These are phyloP conservation scores for Colletotrichum siamense DNA, from an alignment of 2,329 filamentous ascomycete genomes.

Conservation along the genomic window DNA sequence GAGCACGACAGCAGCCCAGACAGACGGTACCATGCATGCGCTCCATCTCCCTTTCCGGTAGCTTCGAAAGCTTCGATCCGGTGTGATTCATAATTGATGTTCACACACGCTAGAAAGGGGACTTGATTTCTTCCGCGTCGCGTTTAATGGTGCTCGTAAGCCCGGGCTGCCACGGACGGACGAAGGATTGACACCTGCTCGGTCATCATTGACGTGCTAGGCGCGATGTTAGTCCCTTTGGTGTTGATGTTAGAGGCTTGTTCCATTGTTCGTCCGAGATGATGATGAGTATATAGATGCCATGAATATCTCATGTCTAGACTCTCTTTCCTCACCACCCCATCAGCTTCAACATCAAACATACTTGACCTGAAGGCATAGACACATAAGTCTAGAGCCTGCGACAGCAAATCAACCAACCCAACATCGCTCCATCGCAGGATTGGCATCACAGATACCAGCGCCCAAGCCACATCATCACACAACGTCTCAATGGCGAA, in stretches of 20 bases:
- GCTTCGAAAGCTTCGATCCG: not conserved
- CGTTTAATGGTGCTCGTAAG: not conserved
- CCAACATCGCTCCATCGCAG: not conserved
- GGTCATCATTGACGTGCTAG: constrained; percentile 5
- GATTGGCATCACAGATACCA: not conserved
- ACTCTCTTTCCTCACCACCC: not conserved
- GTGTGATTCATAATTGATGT: constrained; percentile 12
- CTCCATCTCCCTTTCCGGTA: not conserved
- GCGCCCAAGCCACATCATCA: not conserved
- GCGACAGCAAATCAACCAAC: not conserved
- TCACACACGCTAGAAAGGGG: not conserved
- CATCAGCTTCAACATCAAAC: not conserved
- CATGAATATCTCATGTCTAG: not conserved
- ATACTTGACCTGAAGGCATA: not conserved
- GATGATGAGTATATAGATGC: not conserved
- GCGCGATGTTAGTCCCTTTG: not conserved
- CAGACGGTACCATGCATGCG: not conserved
- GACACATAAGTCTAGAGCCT: not conserved
- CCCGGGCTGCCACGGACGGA: not conserved
- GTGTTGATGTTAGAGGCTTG: not conserved
- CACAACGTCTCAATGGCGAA: not conserved
- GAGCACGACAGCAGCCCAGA: not conserved
- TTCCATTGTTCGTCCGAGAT: not conserved
- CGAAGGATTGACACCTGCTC: not conserved
- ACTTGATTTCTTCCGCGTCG: not conserved